phyloP scores from a whole-genome alignment of 345 rosid species.

The Eucalyptus erythrocorys region DNA sequence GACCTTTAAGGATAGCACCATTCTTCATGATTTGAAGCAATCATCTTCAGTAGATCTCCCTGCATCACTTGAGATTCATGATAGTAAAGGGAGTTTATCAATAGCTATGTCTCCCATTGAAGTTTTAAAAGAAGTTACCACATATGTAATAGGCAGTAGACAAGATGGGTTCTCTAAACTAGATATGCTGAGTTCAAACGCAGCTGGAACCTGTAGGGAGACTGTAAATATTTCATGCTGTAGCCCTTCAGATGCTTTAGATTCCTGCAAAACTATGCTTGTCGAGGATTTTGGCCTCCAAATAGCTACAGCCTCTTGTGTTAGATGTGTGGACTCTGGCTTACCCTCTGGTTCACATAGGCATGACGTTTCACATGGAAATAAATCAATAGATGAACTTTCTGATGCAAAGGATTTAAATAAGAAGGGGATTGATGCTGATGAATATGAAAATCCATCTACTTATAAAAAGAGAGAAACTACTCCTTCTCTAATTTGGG shows the following conservation, averaged over 20 bases:
- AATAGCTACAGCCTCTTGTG: neutral
- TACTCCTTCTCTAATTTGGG: constrained; percentile 10
- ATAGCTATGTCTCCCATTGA: neutral
- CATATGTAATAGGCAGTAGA: neutral
- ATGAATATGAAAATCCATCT: constrained; percentile 4
- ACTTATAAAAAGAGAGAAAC: constrained; percentile 15
- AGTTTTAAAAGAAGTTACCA: constrained; percentile 9
- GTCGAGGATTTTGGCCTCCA: constrained; percentile 10
- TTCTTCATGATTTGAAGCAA: constrained; percentile 8
- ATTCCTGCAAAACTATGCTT: constrained; percentile 26
- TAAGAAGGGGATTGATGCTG: constrained; percentile 5
- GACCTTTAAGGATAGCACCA: neutral
- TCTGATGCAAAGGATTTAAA: constrained; percentile 10
- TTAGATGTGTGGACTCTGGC: neutral
- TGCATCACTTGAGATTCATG: constrained; percentile 3
- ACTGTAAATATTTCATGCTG: constrained; percentile 5
- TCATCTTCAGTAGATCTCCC: constrained; percentile 5
- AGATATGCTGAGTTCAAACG: constrained; percentile 18
- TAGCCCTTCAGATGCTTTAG: constrained; percentile 11
- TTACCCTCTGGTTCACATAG: neutral
- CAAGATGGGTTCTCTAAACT: constrained; percentile 5
- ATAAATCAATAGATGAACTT: constrained; percentile 7
- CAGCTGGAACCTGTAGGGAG: constrained; percentile 4
- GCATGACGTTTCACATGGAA: neutral
- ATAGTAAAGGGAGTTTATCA: constrained; percentile 4